phyloP scores from a whole-genome alignment of 1,284 basidiomycete species.

The Cryptococcus jaspeensis region DNA sequence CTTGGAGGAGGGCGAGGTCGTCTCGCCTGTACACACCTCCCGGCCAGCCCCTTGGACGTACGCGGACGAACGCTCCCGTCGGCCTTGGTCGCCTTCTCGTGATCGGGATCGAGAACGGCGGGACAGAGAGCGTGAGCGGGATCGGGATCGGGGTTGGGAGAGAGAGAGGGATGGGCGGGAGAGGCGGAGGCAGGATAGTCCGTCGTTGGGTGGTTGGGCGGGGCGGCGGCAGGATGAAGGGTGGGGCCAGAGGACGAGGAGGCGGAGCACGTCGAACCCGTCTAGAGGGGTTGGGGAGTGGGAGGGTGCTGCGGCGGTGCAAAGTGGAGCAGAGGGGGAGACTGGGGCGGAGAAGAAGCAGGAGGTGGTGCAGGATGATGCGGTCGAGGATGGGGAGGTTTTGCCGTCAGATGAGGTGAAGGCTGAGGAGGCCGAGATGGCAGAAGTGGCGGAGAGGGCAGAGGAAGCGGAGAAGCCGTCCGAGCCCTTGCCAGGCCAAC shows the following conservation, averaged over 20 bases:
- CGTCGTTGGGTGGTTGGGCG: neutral
- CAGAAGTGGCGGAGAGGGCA: neutral
- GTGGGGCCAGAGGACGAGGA: constrained; percentile 1
- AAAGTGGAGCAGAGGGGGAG: constrained; percentile 7
- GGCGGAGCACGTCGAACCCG: constrained; percentile 10
- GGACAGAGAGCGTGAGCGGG: constrained; percentile 21
- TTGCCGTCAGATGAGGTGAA: neutral
- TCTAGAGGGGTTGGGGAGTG: neutral
- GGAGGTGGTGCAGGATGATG: neutral
- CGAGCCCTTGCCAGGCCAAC: neutral
- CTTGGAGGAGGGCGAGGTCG: constrained; percentile 46
- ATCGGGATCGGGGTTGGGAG: constrained; percentile 10
- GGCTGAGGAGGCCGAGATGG: neutral
- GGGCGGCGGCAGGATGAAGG: constrained; percentile 1
- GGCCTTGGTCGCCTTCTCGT: constrained; percentile 12
- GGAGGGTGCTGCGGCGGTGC: neutral
- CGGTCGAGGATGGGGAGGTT: neutral
- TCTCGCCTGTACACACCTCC: constrained; percentile 35
- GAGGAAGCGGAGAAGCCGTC: neutral
- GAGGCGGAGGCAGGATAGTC: constrained; percentile 3
- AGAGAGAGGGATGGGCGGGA: constrained; percentile 7
- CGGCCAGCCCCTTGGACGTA: neutral
- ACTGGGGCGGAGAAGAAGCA: neutral
- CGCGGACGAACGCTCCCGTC: constrained; percentile 12
- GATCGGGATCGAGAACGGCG: constrained; percentile 16